phyloP scores from a whole-genome alignment of 768 basidiomycete species.

The Termitomyces sp. region DNA sequence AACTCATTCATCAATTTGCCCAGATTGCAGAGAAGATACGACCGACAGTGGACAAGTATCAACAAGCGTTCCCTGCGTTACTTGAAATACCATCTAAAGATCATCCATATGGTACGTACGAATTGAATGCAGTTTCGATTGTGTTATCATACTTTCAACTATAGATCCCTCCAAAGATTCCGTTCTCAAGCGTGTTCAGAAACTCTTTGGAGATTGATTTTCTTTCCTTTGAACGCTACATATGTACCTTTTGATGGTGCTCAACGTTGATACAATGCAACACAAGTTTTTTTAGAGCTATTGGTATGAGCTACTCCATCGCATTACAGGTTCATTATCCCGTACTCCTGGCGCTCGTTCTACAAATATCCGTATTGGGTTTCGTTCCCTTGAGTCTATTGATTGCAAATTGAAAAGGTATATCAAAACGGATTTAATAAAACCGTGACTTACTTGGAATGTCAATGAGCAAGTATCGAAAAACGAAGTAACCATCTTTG shows the following conservation, averaged over 20 bases:
- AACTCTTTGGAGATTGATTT: slow-evolving; percentile 82
- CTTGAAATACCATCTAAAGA: slow-evolving; percentile 99
- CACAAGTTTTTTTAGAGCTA: slow-evolving; percentile 5
- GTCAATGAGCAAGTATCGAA: slow-evolving; percentile 73
- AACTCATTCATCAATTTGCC: slow-evolving; percentile 2
- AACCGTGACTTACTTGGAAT: slow-evolving; percentile 59
- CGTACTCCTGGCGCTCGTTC: slow-evolving; percentile 60
- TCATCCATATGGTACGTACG: slow-evolving; percentile 84
- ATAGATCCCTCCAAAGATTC: slow-evolving; percentile 95
- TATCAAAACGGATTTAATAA: slow-evolving; percentile 13
- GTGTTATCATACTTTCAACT: not conserved
- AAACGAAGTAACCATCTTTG: slow-evolving; percentile 70
- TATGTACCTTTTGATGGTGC: not conserved
- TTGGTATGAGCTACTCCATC: slow-evolving; percentile 44
- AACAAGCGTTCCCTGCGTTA: slow-evolving; percentile 92
- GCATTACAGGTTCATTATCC: slow-evolving; percentile 67
- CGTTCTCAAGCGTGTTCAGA: slow-evolving; percentile 93
- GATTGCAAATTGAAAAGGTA: slow-evolving; percentile 2
- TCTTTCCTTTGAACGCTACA: not conserved
- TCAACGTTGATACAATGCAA: slow-evolving; percentile 12
- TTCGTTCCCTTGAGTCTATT: slow-evolving; percentile 55
- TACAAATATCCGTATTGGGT: slow-evolving; percentile 63
- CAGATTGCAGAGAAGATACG: slow-evolving; percentile 98
- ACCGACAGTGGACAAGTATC: slow-evolving; percentile 90
- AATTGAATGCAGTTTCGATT: not conserved